Evolutionary conservation across 495 filamentous ascomycete genomes (phyloP).

Genomic region (Xylaria castorea): DNA sequence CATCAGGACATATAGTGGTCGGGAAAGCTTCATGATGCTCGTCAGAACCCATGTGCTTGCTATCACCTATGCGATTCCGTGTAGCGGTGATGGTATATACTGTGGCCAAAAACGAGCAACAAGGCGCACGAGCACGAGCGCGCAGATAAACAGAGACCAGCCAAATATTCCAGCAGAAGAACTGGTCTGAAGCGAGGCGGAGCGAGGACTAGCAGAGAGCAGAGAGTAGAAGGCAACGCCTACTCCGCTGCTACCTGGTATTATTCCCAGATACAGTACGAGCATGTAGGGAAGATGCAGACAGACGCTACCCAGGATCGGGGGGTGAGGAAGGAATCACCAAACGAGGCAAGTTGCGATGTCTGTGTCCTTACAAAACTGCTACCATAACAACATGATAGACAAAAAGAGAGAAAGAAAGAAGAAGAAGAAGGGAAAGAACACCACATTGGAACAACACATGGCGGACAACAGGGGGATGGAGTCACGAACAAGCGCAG

Average conservation of each 20-base stretch:
- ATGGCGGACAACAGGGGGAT: not conserved
- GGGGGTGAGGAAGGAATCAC: not conserved
- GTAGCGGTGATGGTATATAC: not conserved
- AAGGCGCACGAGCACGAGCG: conserved; percentile 11
- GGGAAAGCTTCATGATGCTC: conserved; percentile 16
- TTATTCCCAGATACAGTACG: conserved; percentile 1
- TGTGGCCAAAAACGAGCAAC: conserved; percentile 12
- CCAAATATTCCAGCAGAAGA: not conserved
- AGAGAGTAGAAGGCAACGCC: not conserved
- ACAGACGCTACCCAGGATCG: not conserved
- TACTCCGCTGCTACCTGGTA: not conserved
- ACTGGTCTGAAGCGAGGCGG: not conserved
- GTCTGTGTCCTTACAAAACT: not conserved
- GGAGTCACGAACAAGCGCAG: not conserved
- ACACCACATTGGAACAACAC: not conserved
- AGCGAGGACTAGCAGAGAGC: not conserved
- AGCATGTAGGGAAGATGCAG: not conserved
- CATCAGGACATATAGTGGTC: conserved; percentile 26
- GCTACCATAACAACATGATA: not conserved
- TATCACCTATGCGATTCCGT: conserved; percentile 1
- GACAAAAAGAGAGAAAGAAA: not conserved
- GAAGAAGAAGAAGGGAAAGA: not conserved
- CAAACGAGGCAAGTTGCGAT: not conserved
- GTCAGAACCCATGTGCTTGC: conserved; percentile 30
- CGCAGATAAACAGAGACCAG: not conserved